Evolutionary conservation across 1,284 basidiomycete species (phyloP).

Genomic region (Erythrobasidium hasegawianum): DNA sequence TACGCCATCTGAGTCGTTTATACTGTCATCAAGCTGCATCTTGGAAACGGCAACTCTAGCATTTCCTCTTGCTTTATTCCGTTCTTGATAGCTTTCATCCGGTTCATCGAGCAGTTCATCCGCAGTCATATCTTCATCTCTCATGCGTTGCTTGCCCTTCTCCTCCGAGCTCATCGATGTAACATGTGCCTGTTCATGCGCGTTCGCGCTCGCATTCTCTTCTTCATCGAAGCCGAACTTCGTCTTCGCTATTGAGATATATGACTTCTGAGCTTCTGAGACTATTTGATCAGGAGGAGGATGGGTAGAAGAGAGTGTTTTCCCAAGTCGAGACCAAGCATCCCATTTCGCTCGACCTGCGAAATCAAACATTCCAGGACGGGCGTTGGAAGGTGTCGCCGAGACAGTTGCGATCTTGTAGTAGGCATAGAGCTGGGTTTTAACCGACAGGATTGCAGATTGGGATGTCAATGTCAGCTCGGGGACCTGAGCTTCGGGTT

Average conservation of each 20-base stretch:
- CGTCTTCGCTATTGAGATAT: constrained; percentile 14
- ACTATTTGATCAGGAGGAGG: neutral
- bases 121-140: constrained; percentile 11
- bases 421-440: constrained; percentile 25
- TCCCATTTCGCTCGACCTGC: constrained; percentile 28
- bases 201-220: neutral
- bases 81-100: constrained; percentile 4
- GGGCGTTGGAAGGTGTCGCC: neutral
- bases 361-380: constrained; percentile 32
- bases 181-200: neutral
- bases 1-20: neutral
- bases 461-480: neutral
- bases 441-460: neutral
- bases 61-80: neutral
- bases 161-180: no score
- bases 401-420: constrained; percentile 33
- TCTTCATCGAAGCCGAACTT: constrained; percentile 9
- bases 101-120: constrained; percentile 32
- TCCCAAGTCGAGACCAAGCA: constrained; percentile 20
- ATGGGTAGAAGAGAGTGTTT: neutral
- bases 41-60: neutral
- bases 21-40: neutral
- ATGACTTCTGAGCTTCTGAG: constrained; percentile 4
- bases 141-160: neutral
- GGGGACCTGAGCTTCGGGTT: neutral